Percentiles rank a stretch among this genome's conserved stretches.
phyloP scores from a whole-genome alignment of 2,329 filamentous ascomycete genomes.

The Periconia digitata region DNA sequence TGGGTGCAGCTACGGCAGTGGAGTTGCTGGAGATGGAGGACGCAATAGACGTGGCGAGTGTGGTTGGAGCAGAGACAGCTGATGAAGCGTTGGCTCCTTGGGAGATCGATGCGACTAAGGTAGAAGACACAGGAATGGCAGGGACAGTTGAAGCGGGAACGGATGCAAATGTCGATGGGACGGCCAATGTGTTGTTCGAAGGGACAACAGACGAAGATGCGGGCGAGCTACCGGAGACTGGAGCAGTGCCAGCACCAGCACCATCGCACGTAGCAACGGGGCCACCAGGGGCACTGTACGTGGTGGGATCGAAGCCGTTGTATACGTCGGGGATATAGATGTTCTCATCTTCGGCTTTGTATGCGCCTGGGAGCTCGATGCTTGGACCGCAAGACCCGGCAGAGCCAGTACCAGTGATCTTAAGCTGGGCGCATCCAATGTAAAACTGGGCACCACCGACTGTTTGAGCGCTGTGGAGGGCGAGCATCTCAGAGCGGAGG shows the following conservation, averaged over 20 bases:
- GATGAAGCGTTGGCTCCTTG: too few species aligned
- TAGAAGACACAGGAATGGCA: neutral
- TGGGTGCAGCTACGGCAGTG: neutral
- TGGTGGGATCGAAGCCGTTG: slow-evolving; percentile 34
- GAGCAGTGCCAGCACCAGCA: too few species aligned
- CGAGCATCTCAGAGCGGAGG: slow-evolving; percentile 51
- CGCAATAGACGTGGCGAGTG: neutral
- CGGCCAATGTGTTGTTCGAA: neutral
- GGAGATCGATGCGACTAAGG: too few species aligned
- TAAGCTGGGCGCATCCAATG: slow-evolving; percentile 50
- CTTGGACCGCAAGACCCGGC: slow-evolving; percentile 42
- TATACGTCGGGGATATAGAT: slow-evolving; percentile 43
- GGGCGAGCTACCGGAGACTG: too few species aligned
- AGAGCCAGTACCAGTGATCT: slow-evolving; percentile 43
- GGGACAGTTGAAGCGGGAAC: neutral
- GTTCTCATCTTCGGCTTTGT: slow-evolving; percentile 31
- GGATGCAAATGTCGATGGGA: neutral
- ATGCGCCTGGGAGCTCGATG: slow-evolving; percentile 46
- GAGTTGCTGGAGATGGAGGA: neutral
- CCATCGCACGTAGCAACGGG: slow-evolving; percentile 28
- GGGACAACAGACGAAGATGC: neutral
- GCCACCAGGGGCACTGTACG: slow-evolving; percentile 35
- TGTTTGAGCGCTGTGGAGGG: slow-evolving; percentile 44
- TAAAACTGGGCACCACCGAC: slow-evolving; percentile 49
- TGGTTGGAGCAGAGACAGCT: too few species aligned